phyloP scores from a whole-genome alignment of 495 filamentous ascomycete genomes.

The Haplographium delicatum region DNA sequence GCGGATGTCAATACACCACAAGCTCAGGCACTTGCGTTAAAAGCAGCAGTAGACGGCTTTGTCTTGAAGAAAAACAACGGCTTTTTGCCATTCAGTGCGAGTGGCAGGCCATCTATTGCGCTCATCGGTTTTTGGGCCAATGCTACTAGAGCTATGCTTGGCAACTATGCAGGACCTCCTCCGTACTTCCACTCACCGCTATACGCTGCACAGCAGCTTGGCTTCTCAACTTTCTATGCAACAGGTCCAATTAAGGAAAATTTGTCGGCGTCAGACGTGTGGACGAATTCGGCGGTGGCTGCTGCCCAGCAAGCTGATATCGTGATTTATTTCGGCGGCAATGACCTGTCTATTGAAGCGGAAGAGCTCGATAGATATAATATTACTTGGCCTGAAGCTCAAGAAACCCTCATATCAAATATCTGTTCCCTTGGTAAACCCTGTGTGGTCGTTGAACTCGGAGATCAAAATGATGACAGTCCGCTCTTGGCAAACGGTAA shows the following conservation, averaged over 20 bases:
- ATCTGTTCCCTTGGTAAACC: constrained; percentile 48
- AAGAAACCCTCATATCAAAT: constrained; percentile 49
- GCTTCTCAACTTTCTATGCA: constrained; percentile 45
- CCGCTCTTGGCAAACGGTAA: constrained; percentile 47
- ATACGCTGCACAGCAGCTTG: constrained; percentile 40
- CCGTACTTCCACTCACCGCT: constrained; percentile 52
- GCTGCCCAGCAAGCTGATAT: constrained; percentile 48
- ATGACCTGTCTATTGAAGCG: constrained; percentile 51
- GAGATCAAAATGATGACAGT: constrained; percentile 32
- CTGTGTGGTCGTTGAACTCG: constrained; percentile 53
- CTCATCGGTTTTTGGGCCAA: constrained; percentile 56
- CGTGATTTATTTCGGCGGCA: constrained; percentile 53
- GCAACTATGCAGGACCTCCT: constrained; percentile 53
- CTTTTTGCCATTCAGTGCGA: constrained; percentile 41
- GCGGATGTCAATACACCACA: constrained; percentile 45
- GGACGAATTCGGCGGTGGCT: constrained; percentile 36
- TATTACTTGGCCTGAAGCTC: constrained; percentile 54
- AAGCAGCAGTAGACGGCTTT: constrained; percentile 54
- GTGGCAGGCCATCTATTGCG: constrained; percentile 38
- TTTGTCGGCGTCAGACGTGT: constrained; percentile 37
- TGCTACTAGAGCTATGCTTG: constrained; percentile 55
- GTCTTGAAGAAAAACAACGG: constrained; percentile 60
- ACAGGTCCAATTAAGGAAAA: constrained; percentile 37
- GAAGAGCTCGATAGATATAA: constrained; percentile 48
- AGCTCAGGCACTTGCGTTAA: constrained; percentile 49